phyloP scores from a whole-genome alignment of 495 filamentous ascomycete species.

The Aspergillus nanangensis region DNA sequence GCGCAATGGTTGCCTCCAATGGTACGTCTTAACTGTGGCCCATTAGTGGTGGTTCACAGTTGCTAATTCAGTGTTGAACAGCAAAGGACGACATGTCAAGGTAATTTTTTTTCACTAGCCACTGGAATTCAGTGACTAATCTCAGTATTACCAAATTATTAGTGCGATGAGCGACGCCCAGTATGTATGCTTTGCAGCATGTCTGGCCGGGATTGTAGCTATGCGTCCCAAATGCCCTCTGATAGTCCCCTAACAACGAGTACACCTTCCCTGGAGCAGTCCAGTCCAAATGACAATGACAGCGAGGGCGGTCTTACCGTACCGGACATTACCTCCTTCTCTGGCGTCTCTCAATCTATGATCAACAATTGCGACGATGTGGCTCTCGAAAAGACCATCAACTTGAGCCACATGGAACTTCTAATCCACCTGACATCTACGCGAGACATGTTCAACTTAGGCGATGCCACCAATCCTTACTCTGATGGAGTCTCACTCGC shows the following conservation, averaged over 20 bases:
- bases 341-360: not conserved
- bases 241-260: not conserved
- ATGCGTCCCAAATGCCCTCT: slow-evolving; percentile 7
- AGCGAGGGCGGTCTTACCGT: no score
- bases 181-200: slow-evolving; percentile 19
- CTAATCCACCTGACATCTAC: slow-evolving; percentile 17
- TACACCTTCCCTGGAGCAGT: not conserved
- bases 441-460: slow-evolving; percentile 8
- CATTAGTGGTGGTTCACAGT: no score
- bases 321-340: no score
- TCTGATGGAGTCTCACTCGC: not conserved
- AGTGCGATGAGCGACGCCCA: slow-evolving; percentile 24
- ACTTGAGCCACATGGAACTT: slow-evolving; percentile 20
- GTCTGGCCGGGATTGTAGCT: slow-evolving; percentile 17
- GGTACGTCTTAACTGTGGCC: slow-evolving; percentile 15
- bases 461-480: not conserved
- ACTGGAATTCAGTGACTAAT: not conserved
- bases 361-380: not conserved
- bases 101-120: slow-evolving; percentile 1
- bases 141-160: not conserved
- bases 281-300: no score
- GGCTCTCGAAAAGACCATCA: slow-evolving; percentile 9
- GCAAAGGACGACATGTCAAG: slow-evolving; percentile 9
- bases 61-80: no score
- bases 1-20: slow-evolving; percentile 23